Percentiles rank a stretch among this genome's conserved stretches.
phyloP scores from a whole-genome alignment of 768 basidiomycete species.

The Collybiopsis luxurians region DNA sequence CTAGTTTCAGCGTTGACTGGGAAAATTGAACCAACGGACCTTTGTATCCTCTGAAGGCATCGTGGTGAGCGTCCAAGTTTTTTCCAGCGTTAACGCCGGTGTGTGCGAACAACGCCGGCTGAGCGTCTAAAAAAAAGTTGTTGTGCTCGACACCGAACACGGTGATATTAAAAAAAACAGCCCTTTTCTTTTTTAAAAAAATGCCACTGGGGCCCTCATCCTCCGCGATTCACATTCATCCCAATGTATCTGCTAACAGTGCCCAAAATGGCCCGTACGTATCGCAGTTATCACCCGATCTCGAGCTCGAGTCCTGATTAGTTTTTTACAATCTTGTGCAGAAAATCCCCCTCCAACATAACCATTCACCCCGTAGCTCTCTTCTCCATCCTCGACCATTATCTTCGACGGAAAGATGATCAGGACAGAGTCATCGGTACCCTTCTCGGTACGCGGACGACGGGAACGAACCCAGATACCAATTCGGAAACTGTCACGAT shows the following conservation, averaged over 20 bases:
- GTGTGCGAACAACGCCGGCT: constrained; percentile 33
- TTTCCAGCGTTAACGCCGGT: not conserved
- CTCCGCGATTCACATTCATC: constrained; percentile 49
- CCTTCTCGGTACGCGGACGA: constrained; percentile 77
- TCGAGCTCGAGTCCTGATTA: constrained; percentile 4
- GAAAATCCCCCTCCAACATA: constrained; percentile 69
- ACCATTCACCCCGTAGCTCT: constrained; percentile 91
- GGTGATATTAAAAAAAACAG: no score
- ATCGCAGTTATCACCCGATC: not conserved
- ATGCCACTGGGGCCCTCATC: constrained; percentile 51
- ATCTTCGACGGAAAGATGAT: constrained; percentile 78
- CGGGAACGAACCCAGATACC: constrained; percentile 26
- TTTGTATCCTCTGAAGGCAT: constrained; percentile 95
- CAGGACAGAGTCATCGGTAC: constrained; percentile 95
- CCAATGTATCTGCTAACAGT: constrained; percentile 25
- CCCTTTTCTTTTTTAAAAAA: constrained; percentile 16
- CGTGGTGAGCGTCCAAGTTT: constrained; percentile 16
- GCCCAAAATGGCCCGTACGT: constrained; percentile 38
- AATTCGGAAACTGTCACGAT: constrained; percentile 34
- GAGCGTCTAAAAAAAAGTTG: constrained; percentile 16
- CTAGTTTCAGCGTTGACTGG: not conserved
- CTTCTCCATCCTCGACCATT: constrained; percentile 95
- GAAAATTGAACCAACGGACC: constrained; percentile 36
- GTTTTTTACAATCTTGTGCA: constrained; percentile 5
- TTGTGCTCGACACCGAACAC: no score